Evolutionary conservation across 805 yeast genomes (phyloP), one percentile per base, ranked within the genome.

Genomic region (Nakazawaea anatomiae): DNA sequence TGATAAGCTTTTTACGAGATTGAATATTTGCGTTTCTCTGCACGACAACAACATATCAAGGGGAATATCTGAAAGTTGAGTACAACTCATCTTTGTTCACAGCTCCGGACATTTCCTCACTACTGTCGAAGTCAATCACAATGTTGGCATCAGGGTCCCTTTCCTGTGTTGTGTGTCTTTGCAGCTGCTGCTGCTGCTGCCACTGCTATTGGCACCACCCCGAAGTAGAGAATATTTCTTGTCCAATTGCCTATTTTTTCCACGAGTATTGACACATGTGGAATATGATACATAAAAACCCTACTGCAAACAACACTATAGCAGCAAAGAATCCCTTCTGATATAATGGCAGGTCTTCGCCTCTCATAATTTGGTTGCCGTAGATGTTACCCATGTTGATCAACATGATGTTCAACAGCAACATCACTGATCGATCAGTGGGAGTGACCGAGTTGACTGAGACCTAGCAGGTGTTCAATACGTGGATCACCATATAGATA

Each of bases 351-450:
- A 44, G 47, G 51, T 57, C 60, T 30, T 48, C 51, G n/a, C 48
- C 44, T 42, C 59, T 45, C 39, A 56, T 46, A 18, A 56, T 47
- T 30, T 57, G 58, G 11, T 55, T 54, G 29, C 55, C 60, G 38
- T 50, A 50, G 25, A 57, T 50, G 32, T 57, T 57, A 6, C 53
- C 60, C 44, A 55, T 46, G 31, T 57, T 54, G 0, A 57, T 58
- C 32, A 50, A 46, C 58, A 54, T 56, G 25, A 56, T 52, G 14
- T 46, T 32, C 41, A 54, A 39, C 3, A 57, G 55, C 50, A 56
- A 47, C n/a, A 53, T 52, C 9, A 57, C 47, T 29, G 52, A 50
- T 27, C 59, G 47, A 32, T 51, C 51, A 1, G 52, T 46, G 12
- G 55, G 58, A n/a, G 50, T 50, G 28, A 38, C 29, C 9, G 52